Conservation (phyloP, 2,329 filamentous ascomycete genomes). For the Pseudogymnoascus sp. region DNA sequence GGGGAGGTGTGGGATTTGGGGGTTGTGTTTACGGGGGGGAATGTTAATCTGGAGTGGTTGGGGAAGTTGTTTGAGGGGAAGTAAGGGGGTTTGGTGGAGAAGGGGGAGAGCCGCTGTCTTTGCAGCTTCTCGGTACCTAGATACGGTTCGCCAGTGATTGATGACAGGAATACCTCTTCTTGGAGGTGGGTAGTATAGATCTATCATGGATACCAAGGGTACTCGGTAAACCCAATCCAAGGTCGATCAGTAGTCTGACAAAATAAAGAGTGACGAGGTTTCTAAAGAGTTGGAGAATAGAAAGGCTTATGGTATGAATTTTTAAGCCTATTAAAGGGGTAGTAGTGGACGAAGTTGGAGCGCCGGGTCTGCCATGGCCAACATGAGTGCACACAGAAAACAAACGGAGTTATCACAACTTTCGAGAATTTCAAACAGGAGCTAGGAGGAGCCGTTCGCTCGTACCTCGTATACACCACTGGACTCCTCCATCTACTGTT, state of each 20-base stretch:
- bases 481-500: not conserved
- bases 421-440: not conserved
- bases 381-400: not conserved
- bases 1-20: no score
- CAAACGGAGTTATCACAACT: not conserved
- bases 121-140: constrained; percentile 34
- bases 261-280: not conserved
- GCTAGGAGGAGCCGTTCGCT: not conserved
- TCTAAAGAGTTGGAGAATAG: not conserved
- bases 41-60: no score
- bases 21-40: no score
- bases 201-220: not conserved
- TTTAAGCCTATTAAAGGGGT: not conserved
- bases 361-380: not conserved
- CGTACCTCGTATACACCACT: not conserved
- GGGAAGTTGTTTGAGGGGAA: no score
- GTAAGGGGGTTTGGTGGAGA: no score
- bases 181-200: not conserved
- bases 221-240: not conserved
- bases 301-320: not conserved
- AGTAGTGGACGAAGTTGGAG: not conserved
- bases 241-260: not conserved
- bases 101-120: constrained; percentile 21
- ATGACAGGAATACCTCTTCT: not conserved
- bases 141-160: constrained; percentile 26